Percentiles rank a stretch among this genome's conserved stretches.
Evolutionary conservation across 345 rosid species (phyloP).

Genomic region (Salix suchowensis): DNA sequence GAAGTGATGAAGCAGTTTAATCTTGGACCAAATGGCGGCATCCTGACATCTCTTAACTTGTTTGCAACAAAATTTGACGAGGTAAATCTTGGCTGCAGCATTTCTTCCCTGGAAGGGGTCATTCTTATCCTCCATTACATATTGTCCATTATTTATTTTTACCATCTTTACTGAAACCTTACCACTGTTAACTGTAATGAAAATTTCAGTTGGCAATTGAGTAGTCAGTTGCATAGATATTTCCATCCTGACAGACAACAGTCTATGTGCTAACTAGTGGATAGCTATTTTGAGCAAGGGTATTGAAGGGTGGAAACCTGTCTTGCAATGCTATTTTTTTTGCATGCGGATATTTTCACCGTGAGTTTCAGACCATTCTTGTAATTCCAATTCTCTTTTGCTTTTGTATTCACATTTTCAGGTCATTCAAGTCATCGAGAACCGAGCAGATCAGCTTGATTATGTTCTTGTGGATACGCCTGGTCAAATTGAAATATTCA

Average conservation of each 20-base stretch:
- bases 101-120: background rate
- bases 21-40: constrained; percentile 84
- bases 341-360: background rate
- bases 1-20: constrained; percentile 83
- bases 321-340: background rate
- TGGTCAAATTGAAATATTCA: constrained; percentile 85
- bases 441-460: constrained; percentile 78
- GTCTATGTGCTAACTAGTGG: background rate
- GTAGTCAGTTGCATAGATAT: background rate
- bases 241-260: background rate
- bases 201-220: background rate
- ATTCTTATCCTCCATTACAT: background rate
- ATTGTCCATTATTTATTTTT: background rate
- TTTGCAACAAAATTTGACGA: constrained; percentile 81
- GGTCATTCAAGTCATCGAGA: constrained; percentile 73
- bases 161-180: background rate
- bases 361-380: background rate
- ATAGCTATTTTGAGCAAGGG: background rate
- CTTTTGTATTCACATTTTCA: constrained; percentile 19
- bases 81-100: constrained; percentile 26
- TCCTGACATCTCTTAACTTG: constrained; percentile 68
- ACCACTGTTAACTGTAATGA: background rate
- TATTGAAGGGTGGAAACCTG: background rate
- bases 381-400: background rate
- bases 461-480: constrained; percentile 87